phyloP scores from a whole-genome alignment of 441 rosid species.

The Biscutella laevigata region DNA sequence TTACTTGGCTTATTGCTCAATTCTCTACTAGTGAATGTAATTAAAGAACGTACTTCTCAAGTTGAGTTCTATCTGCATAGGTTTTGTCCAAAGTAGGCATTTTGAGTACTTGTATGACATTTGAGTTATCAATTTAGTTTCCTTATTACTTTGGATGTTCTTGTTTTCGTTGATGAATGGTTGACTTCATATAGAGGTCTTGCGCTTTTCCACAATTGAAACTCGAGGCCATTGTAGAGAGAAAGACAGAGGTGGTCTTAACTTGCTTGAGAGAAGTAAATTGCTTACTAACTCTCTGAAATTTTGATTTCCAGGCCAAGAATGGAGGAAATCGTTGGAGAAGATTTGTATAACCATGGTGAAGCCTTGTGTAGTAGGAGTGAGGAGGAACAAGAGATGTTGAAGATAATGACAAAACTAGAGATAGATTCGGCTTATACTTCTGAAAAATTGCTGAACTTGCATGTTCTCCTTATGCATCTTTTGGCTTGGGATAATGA shows the following conservation, averaged over 20 bases:
- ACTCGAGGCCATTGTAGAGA: background rate
- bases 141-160: background rate
- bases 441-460: slow-evolving; percentile 51
- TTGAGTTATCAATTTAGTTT: background rate
- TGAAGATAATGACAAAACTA: slow-evolving; percentile 35
- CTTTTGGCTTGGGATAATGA: slow-evolving; percentile 62
- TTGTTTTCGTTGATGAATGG: background rate
- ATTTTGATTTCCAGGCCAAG: background rate
- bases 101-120: background rate
- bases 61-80: background rate
- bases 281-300: background rate
- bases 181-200: background rate
- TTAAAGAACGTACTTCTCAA: background rate
- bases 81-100: background rate
- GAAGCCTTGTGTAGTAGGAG: slow-evolving; percentile 25
- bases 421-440: slow-evolving; percentile 48
- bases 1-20: background rate
- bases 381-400: slow-evolving; percentile 31
- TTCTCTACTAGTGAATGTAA: background rate
- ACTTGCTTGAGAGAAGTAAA: background rate
- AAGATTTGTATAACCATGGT: background rate
- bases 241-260: slow-evolving; percentile 2
- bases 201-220: background rate
- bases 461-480: slow-evolving; percentile 70
- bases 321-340: slow-evolving; percentile 16